Evolutionary conservation across 495 filamentous ascomycete species (phyloP).

Genomic region (Daldinia vernicosa): DNA sequence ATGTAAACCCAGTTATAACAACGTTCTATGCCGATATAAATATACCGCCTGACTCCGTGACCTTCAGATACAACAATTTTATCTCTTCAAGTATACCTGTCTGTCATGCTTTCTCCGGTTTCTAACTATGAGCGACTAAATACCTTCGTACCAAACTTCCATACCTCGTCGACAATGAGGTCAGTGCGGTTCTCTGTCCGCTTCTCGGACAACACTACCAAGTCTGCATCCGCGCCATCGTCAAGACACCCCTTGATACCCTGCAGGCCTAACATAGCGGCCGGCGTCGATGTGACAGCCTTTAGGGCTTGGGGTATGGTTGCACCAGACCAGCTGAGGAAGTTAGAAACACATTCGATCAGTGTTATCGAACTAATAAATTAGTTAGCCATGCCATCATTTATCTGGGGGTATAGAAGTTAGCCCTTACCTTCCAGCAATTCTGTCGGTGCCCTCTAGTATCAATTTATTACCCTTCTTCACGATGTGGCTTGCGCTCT

Average conservation of each 20-base stretch:
- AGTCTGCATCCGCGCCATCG: conserved; percentile 79
- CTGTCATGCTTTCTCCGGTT: not conserved
- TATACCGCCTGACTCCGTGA: not conserved
- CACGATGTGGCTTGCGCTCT: conserved; percentile 62
- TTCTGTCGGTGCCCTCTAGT: conserved; percentile 73
- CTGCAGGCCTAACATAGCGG: conserved; percentile 73
- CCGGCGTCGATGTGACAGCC: conserved; percentile 77
- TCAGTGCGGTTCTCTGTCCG: conserved; percentile 55
- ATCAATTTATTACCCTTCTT: conserved; percentile 74
- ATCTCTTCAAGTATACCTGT: not conserved
- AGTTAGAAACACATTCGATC: conserved; percentile 83
- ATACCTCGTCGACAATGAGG: conserved; percentile 76
- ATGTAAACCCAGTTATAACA: not conserved
- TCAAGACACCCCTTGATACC: conserved; percentile 73
- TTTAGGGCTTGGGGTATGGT: conserved; percentile 70
- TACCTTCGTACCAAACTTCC: conserved; percentile 72
- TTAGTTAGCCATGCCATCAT: conserved; percentile 16
- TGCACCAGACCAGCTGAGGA: conserved; percentile 73
- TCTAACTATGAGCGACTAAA: conserved; percentile 27
- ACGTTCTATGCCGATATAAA: not conserved
- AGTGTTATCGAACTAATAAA: conserved; percentile 69
- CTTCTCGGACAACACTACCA: conserved; percentile 72
- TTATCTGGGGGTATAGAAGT: not conserved
- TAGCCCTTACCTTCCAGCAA: conserved; percentile 68
- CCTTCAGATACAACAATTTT: conserved; percentile 4